Evolutionary conservation across 208 protist species (phyloP).

Genomic region (Trypanosoma lewisi): DNA sequence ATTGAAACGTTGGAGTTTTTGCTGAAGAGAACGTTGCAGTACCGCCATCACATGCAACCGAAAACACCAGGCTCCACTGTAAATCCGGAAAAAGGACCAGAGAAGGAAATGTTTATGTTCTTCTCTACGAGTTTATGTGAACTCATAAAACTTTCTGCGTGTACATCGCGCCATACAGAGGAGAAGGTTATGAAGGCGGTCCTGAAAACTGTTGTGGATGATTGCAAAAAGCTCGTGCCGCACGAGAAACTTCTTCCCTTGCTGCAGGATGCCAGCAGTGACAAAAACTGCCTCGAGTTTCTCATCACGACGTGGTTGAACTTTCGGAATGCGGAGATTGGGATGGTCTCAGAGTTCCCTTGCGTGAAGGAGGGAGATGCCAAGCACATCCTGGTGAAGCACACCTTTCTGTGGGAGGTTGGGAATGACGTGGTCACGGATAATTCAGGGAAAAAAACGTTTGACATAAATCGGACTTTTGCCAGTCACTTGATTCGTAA

Average conservation of each 20-base stretch:
- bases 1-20: no score
- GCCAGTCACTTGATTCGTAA: slow-evolving; percentile 1
- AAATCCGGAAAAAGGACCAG: no score
- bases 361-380: slow-evolving; percentile 7
- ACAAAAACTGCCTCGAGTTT: slow-evolving; percentile 2
- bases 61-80: no score
- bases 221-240: slow-evolving; percentile 4
- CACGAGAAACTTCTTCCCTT: background rate
- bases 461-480: background rate
- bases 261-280: background rate
- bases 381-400: slow-evolving; percentile 15
- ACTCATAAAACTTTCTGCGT: slow-evolving; percentile 12
- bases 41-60: no score
- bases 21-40: no score
- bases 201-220: slow-evolving; percentile 9
- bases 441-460: background rate
- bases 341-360: background rate
- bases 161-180: background rate
- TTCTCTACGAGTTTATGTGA: slow-evolving; percentile 5
- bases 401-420: slow-evolving; percentile 7
- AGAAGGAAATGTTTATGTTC: no score
- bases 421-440: background rate
- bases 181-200: background rate
- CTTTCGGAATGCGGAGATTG: slow-evolving; percentile 11
- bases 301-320: slow-evolving; percentile 13